Percentiles rank a stretch among this genome's conserved stretches.
These are phyloP conservation scores for Lolium rigidum DNA, from an alignment of 176 grass and related monocot genomes.

Conservation along the genomic window DNA sequence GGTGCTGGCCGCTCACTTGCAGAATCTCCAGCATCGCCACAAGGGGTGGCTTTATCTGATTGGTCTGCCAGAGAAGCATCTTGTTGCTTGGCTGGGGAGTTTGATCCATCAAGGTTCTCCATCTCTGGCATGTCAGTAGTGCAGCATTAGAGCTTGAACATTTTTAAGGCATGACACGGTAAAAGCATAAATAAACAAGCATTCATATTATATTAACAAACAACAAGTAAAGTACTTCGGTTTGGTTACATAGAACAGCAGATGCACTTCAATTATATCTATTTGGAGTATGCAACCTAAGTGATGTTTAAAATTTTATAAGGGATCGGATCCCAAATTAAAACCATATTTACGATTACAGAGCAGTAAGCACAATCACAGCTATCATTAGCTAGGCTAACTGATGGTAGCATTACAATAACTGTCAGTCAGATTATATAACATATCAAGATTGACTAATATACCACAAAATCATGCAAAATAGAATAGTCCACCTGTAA, in stretches of 20 bases:
- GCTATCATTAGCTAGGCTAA: conserved; percentile 7
- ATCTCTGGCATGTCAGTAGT: conserved; percentile 30
- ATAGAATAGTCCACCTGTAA: neutral
- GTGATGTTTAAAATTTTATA: neutral
- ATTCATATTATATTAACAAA: neutral
- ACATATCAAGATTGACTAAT: conserved; percentile 5
- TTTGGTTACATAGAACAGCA: neutral
- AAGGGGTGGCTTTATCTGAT: conserved; percentile 24
- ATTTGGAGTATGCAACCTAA: neutral
- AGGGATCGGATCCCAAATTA: neutral
- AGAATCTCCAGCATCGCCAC: conserved; percentile 2
- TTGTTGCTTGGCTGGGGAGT: neutral
- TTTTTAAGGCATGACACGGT: neutral
- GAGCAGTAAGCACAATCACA: neutral
- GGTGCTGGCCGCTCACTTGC: neutral
- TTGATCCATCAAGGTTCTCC: conserved; percentile 12
- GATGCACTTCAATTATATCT: neutral
- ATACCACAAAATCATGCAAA: neutral
- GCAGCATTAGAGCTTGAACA: neutral
- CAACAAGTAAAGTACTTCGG: neutral
- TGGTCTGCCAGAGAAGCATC: conserved; percentile 10
- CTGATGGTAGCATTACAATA: neutral
- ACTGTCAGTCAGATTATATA: neutral
- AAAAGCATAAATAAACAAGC: neutral
- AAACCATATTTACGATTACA: neutral